These are phyloP conservation scores for Rhodofomes roseus DNA, from an alignment of 1,284 basidiomycete species.

Conservation along the genomic window DNA sequence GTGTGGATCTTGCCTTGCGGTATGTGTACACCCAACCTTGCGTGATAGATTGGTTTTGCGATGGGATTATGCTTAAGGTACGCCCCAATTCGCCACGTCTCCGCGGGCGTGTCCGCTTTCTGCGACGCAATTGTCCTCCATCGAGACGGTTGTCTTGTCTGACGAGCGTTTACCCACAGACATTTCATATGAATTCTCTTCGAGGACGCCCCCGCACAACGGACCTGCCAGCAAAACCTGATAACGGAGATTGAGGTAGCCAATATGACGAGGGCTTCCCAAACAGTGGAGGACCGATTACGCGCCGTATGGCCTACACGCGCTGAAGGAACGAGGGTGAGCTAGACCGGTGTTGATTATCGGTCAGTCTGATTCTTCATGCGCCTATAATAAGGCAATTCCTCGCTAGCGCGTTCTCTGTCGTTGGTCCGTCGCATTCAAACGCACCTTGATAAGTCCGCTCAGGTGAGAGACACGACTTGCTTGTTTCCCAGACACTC, in stretches of 20 bases:
- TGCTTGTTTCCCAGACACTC: constrained; percentile 1
- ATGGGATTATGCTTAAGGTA: background rate
- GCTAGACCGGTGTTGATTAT: background rate
- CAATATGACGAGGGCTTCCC: background rate
- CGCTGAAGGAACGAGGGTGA: background rate
- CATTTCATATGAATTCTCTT: background rate
- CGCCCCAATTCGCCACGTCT: background rate
- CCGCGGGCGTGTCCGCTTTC: background rate
- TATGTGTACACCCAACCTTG: background rate
- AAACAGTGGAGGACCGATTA: background rate
- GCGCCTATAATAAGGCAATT: background rate
- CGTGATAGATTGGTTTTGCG: background rate
- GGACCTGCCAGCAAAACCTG: background rate
- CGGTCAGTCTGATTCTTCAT: background rate
- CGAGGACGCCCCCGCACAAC: background rate
- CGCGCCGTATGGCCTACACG: background rate
- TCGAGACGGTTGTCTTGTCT: background rate
- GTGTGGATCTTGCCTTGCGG: background rate
- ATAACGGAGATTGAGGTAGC: background rate
- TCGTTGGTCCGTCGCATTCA: background rate
- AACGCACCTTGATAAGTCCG: background rate
- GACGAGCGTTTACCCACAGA: background rate
- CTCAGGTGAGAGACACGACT: background rate
- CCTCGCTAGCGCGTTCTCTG: background rate
- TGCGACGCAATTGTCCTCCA: background rate